These are phyloP conservation scores for Cercophora scortea DNA, from an alignment of 495 filamentous ascomycete species.

Conservation along the genomic window DNA sequence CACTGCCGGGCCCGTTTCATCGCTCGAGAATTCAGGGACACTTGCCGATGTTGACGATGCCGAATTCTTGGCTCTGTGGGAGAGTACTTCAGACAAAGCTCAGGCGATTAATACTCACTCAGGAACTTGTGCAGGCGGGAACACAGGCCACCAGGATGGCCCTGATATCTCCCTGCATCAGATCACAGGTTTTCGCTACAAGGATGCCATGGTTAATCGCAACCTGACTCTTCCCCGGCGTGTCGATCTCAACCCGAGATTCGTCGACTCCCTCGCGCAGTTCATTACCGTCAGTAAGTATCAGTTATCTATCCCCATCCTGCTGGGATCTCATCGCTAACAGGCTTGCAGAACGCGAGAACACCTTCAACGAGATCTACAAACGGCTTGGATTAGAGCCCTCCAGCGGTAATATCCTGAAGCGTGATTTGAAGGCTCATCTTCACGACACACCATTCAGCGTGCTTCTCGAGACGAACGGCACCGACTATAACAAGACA, in stretches of 20 bases:
- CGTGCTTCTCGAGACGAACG: background rate
- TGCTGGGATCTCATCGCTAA: slow-evolving; percentile 1
- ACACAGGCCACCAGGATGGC: background rate
- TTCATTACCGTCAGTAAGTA: slow-evolving; percentile 13
- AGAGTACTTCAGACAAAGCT: slow-evolving; percentile 1
- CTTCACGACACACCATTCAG: background rate
- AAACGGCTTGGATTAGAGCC: slow-evolving; percentile 5
- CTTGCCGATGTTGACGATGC: slow-evolving; percentile 2
- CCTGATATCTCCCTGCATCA: background rate
- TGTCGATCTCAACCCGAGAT: slow-evolving; percentile 1
- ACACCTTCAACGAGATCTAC: slow-evolving; percentile 5
- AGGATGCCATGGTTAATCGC: background rate
- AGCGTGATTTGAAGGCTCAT: background rate
- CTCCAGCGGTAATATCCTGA: background rate
- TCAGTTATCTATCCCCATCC: background rate
- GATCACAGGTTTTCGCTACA: slow-evolving; percentile 14
- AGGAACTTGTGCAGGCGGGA: slow-evolving; percentile 1
- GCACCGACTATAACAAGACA: background rate
- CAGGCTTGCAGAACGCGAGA: slow-evolving; percentile 4
- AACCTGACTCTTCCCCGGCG: slow-evolving; percentile 5
- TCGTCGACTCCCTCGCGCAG: background rate
- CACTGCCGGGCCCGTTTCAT: background rate
- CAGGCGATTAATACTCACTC: slow-evolving; percentile 14
- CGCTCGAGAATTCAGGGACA: background rate
- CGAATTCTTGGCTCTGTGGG: slow-evolving; percentile 5